Conservation (phyloP, 2,329 filamentous ascomycete genomes). For the Zasmidium citrigriseum region DNA sequence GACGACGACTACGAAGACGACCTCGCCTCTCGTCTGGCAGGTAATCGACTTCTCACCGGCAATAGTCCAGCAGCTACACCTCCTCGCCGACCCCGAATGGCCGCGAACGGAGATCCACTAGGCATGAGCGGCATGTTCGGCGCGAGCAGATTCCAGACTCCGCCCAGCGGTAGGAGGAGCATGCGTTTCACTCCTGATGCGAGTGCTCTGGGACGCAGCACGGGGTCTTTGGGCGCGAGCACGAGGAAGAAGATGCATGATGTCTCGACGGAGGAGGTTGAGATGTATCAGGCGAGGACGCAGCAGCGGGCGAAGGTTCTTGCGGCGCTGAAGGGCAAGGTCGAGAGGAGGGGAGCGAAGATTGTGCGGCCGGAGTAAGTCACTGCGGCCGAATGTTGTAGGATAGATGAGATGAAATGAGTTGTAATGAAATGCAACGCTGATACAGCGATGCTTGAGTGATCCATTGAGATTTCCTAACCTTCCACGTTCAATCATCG, state of each 20-base stretch:
- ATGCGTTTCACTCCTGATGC: conserved; percentile 23
- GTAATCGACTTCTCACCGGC: conserved; percentile 29
- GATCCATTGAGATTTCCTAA: no score
- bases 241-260: conserved; percentile 40
- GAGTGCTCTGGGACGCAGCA: conserved; percentile 28
- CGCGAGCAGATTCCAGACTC: conserved; percentile 28
- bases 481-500: background rate
- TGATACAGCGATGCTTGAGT: no score
- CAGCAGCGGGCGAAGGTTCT: conserved; percentile 42
- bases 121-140: conserved; percentile 39
- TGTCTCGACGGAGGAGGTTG: conserved; percentile 44
- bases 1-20: conserved; percentile 36
- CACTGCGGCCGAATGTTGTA: background rate
- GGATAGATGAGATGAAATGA: background rate
- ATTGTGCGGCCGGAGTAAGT: conserved; percentile 11
- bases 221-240: conserved; percentile 27
- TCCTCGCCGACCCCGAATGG: conserved; percentile 24
- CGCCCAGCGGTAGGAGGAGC: conserved; percentile 34
- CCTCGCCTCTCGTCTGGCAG: conserved; percentile 31
- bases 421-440: background rate
- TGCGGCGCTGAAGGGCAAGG: conserved; percentile 38
- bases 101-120: conserved; percentile 35
- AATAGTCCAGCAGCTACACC: conserved; percentile 42
- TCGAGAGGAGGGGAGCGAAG: conserved; percentile 32
- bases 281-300: conserved; percentile 35